Percentiles rank a stretch among this genome's conserved stretches.
Conservation (phyloP, 1,139 yeast genomes). For the Hyphopichia pseudoburtonii region DNA sequence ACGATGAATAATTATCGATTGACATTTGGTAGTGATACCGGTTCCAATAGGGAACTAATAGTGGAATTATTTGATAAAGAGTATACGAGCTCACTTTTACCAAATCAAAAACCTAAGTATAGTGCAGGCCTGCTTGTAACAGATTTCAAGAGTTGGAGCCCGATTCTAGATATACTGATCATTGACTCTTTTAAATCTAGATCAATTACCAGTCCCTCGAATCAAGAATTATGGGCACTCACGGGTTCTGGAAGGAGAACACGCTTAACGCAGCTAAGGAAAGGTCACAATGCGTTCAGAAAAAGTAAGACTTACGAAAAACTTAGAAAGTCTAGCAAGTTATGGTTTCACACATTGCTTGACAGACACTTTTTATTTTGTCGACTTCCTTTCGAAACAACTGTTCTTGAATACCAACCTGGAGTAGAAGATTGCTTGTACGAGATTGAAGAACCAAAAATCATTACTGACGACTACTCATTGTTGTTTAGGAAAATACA, state of each 20-base stretch:
- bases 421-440: conserved; percentile 17
- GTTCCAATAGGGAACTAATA: conserved; percentile 30
- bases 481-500: conserved; percentile 12
- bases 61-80: conserved; percentile 15
- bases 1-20: conserved; percentile 16
- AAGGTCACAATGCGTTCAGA: conserved; percentile 36
- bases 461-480: conserved; percentile 13
- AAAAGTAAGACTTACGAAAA: conserved; percentile 26
- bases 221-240: conserved; percentile 48
- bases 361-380: conserved; percentile 29
- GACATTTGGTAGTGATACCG: conserved; percentile 35
- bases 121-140: conserved; percentile 13
- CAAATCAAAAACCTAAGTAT: conserved; percentile 10
- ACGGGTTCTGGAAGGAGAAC: conserved; percentile 43
- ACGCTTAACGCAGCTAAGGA: conserved; percentile 36
- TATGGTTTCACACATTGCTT: conserved; percentile 17
- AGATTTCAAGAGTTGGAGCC: conserved; percentile 51
- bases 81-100: conserved; percentile 10
- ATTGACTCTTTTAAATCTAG: conserved; percentile 26
- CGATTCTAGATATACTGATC: conserved; percentile 42
- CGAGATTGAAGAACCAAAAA: conserved; percentile 24
- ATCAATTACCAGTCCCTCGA: conserved; percentile 16
- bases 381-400: conserved; percentile 38
- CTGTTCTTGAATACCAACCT: conserved; percentile 31
- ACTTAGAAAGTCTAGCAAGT: conserved; percentile 25